Evolutionary conservation across 352 stramenopile species (phyloP), one percentile per base, ranked within the genome.

Genomic region (Nothophytophthora sp.): DNA sequence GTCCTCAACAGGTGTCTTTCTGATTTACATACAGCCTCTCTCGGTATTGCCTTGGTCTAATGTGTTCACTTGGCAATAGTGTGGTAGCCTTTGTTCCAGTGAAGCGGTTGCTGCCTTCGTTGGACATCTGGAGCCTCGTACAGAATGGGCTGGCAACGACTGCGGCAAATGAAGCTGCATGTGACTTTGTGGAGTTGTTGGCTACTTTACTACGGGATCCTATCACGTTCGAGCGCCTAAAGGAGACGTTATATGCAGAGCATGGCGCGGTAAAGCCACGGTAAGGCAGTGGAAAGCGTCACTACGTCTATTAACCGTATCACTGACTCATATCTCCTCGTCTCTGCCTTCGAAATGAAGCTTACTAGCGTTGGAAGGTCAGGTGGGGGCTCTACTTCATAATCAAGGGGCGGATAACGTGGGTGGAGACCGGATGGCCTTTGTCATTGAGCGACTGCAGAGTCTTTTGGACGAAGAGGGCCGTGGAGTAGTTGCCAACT

Each of bases 1-100:
- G 67, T 82, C 22, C 60, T 90, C 19, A 76, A 76, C 37, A 78
- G 54, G 49, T 81, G 46, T 5, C 53, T 53, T 0, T 19, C n/a
- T 20, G 9, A 34, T 45, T 33, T 30, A 19, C 5, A 33, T n/a
- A n/a, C 11, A 24, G 0, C 41, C 5, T 52, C 1, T 34, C 12
- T 22, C 18, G 18, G 29, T n/a, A 41, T 39, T 9, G 25, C 13
- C 23, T 38, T 32, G 30, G 28, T 56, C 15, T 51, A 36, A 6
- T n/a, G 35, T 37, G 5, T 33, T 32, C 35, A 4, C 20, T 37
- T 9, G 18, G 19, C 38, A 13, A n/a, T 20, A 67, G 58, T 23
- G 37, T 78, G 13, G 55, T 50, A 1, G 22, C 61, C 0, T 61
- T 81, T 37, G 42, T 56, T 3, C 40, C 60, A 0, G 63, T 69